Evolutionary conservation across 805 yeast species (phyloP), one percentile per base, ranked within the genome.

Genomic region (Kregervanrija delftensis): DNA sequence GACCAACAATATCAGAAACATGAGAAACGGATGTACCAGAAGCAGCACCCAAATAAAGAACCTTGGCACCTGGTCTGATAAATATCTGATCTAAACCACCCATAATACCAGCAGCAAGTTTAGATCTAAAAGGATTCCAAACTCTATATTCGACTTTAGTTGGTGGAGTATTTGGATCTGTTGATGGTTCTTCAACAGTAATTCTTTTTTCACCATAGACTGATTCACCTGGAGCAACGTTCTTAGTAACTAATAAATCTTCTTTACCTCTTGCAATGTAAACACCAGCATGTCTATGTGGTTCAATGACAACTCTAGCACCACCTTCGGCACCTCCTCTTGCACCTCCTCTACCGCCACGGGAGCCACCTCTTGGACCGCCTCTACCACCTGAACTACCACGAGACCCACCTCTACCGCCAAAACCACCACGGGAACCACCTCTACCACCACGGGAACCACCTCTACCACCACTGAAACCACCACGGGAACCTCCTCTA

Each of bases 81-180:
- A 89, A 95, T 59, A 93, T 73, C 74, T 93, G 97, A 67, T 91
- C 99, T 58, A 93, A 73, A 85, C 99, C 99, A 74, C 99, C 99
- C 88, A 93, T 86, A 57, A 93, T 87, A 86, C 99, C 99, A 52
- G 99, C 99, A 67, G 99, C 99, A 74, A 93, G 77, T 80, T 93
- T 93, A 49, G 98, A 91, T 83, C 99, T 86, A 86, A 93, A 93
- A 53, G 99, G 99, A 74, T 93, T 93, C 99, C 99, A 93, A 57
- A 93, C 99, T 80, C 99, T 90, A 83, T 93, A 93, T 76, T 93
- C 99, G 50, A 82, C 79, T 77, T 93, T 93, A 63, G 97, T 89
- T 55, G 93, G 81, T 56, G 93, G 86, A 48, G 82, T 86, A 63
- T 84, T 85, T 63, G 85, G 95, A 64, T 85, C 95, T 61, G 74